Evolutionary conservation across 495 filamentous ascomycete genomes (phyloP), one percentile per base, ranked within the genome.

Genomic region (Hypomontagnella monticulosa): DNA sequence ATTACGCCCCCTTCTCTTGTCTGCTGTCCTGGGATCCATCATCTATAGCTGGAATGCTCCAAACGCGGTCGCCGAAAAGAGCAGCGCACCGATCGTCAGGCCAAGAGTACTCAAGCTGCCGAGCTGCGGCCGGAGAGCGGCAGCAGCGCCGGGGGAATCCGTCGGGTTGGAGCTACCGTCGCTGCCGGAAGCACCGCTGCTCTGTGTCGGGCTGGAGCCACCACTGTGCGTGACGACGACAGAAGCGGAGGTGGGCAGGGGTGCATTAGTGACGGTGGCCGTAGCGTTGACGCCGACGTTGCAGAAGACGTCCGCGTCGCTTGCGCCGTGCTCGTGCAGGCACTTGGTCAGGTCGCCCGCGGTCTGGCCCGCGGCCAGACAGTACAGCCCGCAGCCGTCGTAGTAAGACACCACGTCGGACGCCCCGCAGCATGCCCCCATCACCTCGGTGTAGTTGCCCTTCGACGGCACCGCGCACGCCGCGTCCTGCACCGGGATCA

Each of bases 321-420:
- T 58, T 16, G 69, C 74, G 38, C 77, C 76, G 43, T 78, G 69
- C 23, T 60, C 59, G 41, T 58, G 66, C 12, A 82, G 52, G 51
- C 82, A 85, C 15, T 62, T 18, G 10, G 55, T 63, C 33, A 85
- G 72, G 2, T 73, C 52, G 7, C 50, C 38, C 59, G 80, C 68
- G 27, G 57, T 73, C 53, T 85, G 81, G 10, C 70, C 79, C 40
- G 76, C 73, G 2, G 81, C 81, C 9, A 81, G 78, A 60, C 83
- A 85, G 77, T 83, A 85, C 46, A 81, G 65, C 19, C 75, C 78
- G 73, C 83, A 85, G 66, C 74, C 76, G 73, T 77, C 66, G 46
- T 78, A 71, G 75, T 81, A 83, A 14, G 75, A 74, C 11, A 73
- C 50, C 30, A 81, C 73, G n/a, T 69, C 62, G 18, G 81, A 77